phyloP scores from a whole-genome alignment of 208 protist genomes.

The Acanthamoeba royreba region DNA sequence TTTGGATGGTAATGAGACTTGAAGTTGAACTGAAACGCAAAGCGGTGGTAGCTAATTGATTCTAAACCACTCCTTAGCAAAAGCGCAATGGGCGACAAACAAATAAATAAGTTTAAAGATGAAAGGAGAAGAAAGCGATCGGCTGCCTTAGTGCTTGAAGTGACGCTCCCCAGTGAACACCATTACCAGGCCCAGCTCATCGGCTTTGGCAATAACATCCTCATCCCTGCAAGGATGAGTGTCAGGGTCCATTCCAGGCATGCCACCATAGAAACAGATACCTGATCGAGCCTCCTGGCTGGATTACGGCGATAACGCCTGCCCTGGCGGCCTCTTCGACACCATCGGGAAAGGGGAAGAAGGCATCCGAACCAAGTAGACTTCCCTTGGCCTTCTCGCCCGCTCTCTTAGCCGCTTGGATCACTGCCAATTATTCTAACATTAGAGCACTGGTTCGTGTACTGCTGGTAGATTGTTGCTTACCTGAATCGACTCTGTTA shows the following conservation, averaged over 20 bases:
- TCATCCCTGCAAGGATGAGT: conserved; percentile 34
- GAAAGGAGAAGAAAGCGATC: not conserved
- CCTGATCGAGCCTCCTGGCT: conserved; percentile 74
- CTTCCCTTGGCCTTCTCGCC: conserved; percentile 58
- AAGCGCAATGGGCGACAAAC: too few relatives aligned
- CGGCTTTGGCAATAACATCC: conserved; percentile 68
- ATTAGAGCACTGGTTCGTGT: not conserved
- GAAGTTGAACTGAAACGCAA: too few relatives aligned
- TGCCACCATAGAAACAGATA: not conserved
- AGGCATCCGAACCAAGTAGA: conserved; percentile 74
- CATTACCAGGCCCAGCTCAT: conserved; percentile 72
- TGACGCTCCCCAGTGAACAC: conserved; percentile 73
- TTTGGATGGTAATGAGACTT: too few relatives aligned
- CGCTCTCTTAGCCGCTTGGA: not conserved
- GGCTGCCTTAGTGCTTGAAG: conserved; percentile 74
- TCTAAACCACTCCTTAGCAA: too few relatives aligned
- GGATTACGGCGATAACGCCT: conserved; percentile 69
- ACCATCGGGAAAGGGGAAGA: conserved; percentile 73
- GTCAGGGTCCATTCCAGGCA: too few relatives aligned
- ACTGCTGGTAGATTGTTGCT: not conserved
- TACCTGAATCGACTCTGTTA: not conserved
- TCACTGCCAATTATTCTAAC: not conserved
- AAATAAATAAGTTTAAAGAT: not conserved
- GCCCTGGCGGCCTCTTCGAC: conserved; percentile 67
- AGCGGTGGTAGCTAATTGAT: too few relatives aligned